These are phyloP conservation scores for Fraxinus latifolia DNA, from an alignment of 305 asterid species.

Conservation along the genomic window DNA sequence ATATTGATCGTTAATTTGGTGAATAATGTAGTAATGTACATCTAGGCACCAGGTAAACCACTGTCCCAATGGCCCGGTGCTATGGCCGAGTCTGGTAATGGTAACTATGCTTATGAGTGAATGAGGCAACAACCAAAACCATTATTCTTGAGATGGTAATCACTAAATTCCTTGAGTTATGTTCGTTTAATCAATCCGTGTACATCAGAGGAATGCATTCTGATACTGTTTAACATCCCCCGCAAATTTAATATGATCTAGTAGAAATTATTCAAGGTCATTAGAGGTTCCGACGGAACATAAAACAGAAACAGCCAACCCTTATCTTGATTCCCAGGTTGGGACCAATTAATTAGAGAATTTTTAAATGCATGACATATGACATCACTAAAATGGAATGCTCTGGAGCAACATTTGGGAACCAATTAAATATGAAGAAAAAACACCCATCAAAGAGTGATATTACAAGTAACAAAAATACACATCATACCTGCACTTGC, in stretches of 20 bases:
- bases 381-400: slow-evolving; percentile 9
- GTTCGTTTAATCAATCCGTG: not conserved
- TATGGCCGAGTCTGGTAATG: not conserved
- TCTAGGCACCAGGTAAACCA: not conserved
- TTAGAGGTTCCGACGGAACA: not conserved
- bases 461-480: slow-evolving; percentile 18
- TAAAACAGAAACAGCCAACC: not conserved
- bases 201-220: not conserved
- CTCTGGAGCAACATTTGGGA: slow-evolving; percentile 16
- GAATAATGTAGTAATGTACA: not conserved
- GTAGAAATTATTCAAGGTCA: not conserved
- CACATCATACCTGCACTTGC: slow-evolving; percentile 53
- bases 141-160: not conserved
- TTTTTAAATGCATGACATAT: not conserved
- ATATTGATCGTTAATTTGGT: not conserved
- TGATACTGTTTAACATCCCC: not conserved
- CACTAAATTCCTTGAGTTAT: not conserved
- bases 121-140: not conserved
- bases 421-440: not conserved
- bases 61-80: not conserved
- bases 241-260: not conserved
- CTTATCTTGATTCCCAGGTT: not conserved
- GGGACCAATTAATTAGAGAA: slow-evolving; percentile 4
- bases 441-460: slow-evolving; percentile 17
- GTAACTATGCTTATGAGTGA: not conserved